A percentile compares a stretch with the other conserved stretches of the same genome.
These are phyloP conservation scores for Candida silvatica DNA, from an alignment of 805 yeast genomes.

Conservation along the genomic window DNA sequence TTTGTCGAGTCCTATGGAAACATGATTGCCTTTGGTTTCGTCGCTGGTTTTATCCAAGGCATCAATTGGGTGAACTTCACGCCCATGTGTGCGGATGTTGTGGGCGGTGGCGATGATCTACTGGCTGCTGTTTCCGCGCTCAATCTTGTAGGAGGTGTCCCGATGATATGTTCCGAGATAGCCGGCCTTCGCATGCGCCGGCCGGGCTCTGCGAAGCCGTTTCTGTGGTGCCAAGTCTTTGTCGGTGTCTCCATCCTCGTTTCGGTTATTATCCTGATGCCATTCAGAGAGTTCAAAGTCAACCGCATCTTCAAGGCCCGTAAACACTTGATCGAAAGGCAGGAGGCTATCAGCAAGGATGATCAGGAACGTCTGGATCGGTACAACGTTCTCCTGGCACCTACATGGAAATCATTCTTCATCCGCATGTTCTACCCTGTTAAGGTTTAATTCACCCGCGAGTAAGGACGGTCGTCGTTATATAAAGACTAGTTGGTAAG, in stretches of 20 bases:
- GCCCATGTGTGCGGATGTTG: slow-evolving; percentile 27
- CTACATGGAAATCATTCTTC: slow-evolving; percentile 6
- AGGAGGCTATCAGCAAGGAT: background rate
- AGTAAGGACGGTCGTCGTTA: too few species aligned
- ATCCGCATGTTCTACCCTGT: slow-evolving; percentile 21
- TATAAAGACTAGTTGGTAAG: too few species aligned
- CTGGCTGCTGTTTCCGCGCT: slow-evolving; percentile 21
- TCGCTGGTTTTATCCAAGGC: slow-evolving; percentile 39
- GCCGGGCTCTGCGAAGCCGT: slow-evolving; percentile 34
- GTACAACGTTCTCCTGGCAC: slow-evolving; percentile 7
- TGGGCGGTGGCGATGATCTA: slow-evolving; percentile 22
- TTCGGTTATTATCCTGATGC: slow-evolving; percentile 31
- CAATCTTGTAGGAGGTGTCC: slow-evolving; percentile 21
- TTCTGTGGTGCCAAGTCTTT: slow-evolving; percentile 49
- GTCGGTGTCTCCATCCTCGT: slow-evolving; percentile 39
- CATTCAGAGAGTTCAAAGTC: slow-evolving; percentile 47
- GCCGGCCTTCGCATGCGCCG: slow-evolving; percentile 21
- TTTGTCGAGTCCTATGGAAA: slow-evolving; percentile 33
- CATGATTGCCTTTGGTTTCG: slow-evolving; percentile 33
- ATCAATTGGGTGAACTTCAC: slow-evolving; percentile 32
- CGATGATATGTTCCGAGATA: slow-evolving; percentile 24
- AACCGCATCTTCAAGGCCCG: slow-evolving; percentile 26
- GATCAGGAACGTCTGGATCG: slow-evolving; percentile 4
- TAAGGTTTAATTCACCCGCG: slow-evolving; percentile 12
- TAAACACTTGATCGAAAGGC: slow-evolving; percentile 4